phyloP scores from a whole-genome alignment of 495 filamentous ascomycete species.

The Aspergillus incahuasiensis region DNA sequence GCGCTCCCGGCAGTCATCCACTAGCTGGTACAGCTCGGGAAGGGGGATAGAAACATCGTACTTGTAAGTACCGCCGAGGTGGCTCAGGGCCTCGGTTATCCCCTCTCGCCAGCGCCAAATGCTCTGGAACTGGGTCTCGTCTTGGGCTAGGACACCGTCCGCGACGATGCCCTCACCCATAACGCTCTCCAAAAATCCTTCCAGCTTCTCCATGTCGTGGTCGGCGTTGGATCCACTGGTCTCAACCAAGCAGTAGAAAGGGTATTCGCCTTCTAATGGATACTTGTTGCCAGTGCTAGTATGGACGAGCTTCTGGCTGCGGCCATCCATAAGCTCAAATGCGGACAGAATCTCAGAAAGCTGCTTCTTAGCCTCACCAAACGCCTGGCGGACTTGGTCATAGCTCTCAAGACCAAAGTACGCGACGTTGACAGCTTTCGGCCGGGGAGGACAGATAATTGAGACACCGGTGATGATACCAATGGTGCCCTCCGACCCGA shows the following conservation, averaged over 20 bases:
- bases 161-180: constrained; percentile 78
- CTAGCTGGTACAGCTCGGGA: constrained; percentile 78
- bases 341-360: constrained; percentile 93
- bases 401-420: constrained; percentile 83
- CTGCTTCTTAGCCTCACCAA: constrained; percentile 79
- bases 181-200: constrained; percentile 80
- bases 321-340: constrained; percentile 93
- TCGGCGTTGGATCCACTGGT: constrained; percentile 92
- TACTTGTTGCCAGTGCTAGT: constrained; percentile 68
- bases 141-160: constrained; percentile 86
- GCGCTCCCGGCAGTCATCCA: constrained; percentile 72
- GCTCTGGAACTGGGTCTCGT: constrained; percentile 79
- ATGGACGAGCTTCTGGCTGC: constrained; percentile 69
- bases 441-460: constrained; percentile 81
- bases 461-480: constrained; percentile 89
- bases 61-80: constrained; percentile 95
- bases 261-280: constrained; percentile 75
- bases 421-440: constrained; percentile 81
- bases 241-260: constrained; percentile 95
- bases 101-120: constrained; percentile 94
- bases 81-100: constrained; percentile 79
- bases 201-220: constrained; percentile 84
- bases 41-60: constrained; percentile 96
- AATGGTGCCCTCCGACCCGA: constrained; percentile 90
- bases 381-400: constrained; percentile 78